Evolutionary conservation across 2,329 filamentous ascomycete genomes (phyloP), one percentile per base, ranked within the genome.

Genomic region (Epichloe gansuensis): DNA sequence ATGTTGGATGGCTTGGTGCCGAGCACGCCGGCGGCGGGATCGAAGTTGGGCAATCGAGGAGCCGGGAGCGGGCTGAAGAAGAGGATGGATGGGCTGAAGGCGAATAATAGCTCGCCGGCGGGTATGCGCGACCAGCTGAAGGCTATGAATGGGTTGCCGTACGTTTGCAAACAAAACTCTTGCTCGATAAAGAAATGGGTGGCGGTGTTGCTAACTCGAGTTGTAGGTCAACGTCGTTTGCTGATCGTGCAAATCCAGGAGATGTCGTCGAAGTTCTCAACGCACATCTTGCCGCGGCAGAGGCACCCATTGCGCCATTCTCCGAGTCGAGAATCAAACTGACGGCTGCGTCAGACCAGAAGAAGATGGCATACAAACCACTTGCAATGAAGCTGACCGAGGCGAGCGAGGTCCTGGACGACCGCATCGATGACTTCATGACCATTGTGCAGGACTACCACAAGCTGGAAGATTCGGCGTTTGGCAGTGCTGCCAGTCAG

Each of bases 301-400:
- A 88, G 46, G 73, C 85, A 2, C 87, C 86, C 2, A 77, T 87
- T 25, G 83, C 84, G 35, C 85, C 86, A 1, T 88, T 82, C 58
- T 65, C 81, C 11, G 87, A 93, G 66, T 65, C 88, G 15, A 85
- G 93, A 49, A 82, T 97, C 65, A 91, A 87, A 64, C 76, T 95
- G 21, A 91, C 85, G 5, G 87, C 89, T 3, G 87, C 88, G 55
- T 91, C 89, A 1, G 91, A 97, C 65, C 78, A 89, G 62, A 90
- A 91, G 66, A 96, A 95, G 66, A 85, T 96, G 59, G 82, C 76
- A 1, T 98, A 97, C 70, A 93, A 91, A 64, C 88, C 90, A 2
- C 84, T 97, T 75, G 86, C 88, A 2, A 95, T 97, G 90, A 95
- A 95, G 63, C 76, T 93, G 6, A 91, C 88, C 5, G 91, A 96